These are phyloP conservation scores for Globisporangium cylindrosporum DNA, from an alignment of 352 stramenopile genomes.

Conservation along the genomic window DNA sequence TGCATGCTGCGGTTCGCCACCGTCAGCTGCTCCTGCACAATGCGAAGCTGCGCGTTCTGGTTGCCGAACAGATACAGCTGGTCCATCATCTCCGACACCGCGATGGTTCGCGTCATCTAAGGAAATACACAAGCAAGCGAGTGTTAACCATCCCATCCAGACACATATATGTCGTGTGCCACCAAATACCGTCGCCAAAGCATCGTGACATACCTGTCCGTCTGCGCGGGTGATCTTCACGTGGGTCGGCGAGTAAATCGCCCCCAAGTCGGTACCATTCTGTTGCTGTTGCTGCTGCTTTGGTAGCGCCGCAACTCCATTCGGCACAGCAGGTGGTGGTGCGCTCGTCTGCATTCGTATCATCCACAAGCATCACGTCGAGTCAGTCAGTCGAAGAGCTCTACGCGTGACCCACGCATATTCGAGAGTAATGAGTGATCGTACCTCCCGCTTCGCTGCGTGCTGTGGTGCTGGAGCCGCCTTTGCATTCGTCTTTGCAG, in stretches of 20 bases:
- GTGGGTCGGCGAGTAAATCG: conserved; percentile 63
- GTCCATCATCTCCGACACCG: conserved; percentile 79
- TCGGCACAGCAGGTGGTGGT: background rate
- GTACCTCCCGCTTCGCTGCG: conserved; percentile 3
- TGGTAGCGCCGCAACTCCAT: background rate
- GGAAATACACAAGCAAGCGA: background rate
- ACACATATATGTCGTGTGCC: background rate
- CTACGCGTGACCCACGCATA: background rate
- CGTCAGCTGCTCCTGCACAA: conserved; percentile 62
- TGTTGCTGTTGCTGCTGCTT: background rate
- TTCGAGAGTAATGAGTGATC: background rate
- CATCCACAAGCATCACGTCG: background rate
- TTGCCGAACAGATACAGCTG: conserved; percentile 68
- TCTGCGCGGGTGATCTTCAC: conserved; percentile 74
- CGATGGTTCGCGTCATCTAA: conserved; percentile 66
- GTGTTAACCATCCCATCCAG: background rate
- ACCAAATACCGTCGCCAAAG: background rate
- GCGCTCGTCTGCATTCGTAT: conserved; percentile 7
- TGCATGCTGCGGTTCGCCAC: conserved; percentile 67
- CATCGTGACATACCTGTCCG: conserved; percentile 28
- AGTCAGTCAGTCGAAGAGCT: background rate
- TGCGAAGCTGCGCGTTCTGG: conserved; percentile 59
- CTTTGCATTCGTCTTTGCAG: conserved; percentile 6
- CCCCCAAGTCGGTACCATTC: conserved; percentile 28
- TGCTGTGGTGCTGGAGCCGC: background rate